Conservation (phyloP, 768 basidiomycete genomes). For the Boletus pseudopeckii region DNA sequence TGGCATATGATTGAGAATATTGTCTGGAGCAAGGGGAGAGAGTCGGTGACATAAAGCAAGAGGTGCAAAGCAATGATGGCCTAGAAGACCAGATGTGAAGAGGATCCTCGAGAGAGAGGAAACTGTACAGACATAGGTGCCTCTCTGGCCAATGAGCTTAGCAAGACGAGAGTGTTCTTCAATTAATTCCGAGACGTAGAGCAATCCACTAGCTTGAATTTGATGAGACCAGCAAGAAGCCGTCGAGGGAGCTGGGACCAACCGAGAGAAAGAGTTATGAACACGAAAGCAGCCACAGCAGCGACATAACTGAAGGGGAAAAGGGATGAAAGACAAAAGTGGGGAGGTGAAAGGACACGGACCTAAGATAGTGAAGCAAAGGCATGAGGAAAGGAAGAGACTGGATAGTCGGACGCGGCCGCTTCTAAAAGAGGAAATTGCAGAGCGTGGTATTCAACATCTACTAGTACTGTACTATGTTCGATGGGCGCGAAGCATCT, state of each 20-base stretch:
- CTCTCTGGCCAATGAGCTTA: conserved; percentile 77
- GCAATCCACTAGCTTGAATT: conserved; percentile 77
- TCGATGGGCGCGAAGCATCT: conserved; percentile 48
- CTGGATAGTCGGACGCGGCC: background rate
- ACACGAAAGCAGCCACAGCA: conserved; percentile 73
- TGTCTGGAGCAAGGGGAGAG: conserved; percentile 71
- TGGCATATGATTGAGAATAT: conserved; percentile 83
- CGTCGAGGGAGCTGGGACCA: conserved; percentile 22
- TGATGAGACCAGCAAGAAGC: conserved; percentile 4
- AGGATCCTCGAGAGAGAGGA: background rate
- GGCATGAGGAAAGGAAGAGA: conserved; percentile 28
- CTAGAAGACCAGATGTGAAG: conserved; percentile 40
- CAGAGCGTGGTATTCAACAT: background rate
- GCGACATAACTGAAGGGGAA: conserved; percentile 62
- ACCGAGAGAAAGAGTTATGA: conserved; percentile 92
- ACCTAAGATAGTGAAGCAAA: conserved; percentile 64
- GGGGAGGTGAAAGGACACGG: conserved; percentile 11
- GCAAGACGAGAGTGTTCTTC: conserved; percentile 87
- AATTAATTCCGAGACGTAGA: conserved; percentile 93
- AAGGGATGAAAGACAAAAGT: background rate
- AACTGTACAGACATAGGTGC: conserved; percentile 74
- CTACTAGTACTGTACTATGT: conserved; percentile 24
- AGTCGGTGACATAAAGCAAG: conserved; percentile 74
- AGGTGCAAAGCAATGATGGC: conserved; percentile 74
- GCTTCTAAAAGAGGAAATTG: background rate